These are phyloP conservation scores for Fusarium austroafricanum DNA, from an alignment of 2,329 filamentous ascomycete genomes.

Conservation along the genomic window DNA sequence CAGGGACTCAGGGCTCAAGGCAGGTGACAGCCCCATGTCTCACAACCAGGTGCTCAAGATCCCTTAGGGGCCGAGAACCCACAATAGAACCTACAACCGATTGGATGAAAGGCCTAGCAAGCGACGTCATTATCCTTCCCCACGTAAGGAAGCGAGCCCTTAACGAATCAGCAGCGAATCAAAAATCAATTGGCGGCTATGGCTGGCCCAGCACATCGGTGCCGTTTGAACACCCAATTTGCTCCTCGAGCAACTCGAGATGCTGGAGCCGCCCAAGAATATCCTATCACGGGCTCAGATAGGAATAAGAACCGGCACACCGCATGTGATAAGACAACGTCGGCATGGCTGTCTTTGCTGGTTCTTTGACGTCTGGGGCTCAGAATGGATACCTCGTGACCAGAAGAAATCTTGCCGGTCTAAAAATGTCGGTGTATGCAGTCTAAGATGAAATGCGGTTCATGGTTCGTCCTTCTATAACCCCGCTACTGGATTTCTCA, in stretches of 20 bases:
- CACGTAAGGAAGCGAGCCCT: conserved; percentile 33
- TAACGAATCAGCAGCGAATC: conserved; percentile 38
- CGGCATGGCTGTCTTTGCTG: conserved; percentile 26
- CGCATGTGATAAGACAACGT: conserved; percentile 39
- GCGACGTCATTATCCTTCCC: conserved; percentile 46
- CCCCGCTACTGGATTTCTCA: conserved; percentile 36
- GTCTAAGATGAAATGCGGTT: conserved; percentile 12
- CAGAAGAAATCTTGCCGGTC: conserved; percentile 36
- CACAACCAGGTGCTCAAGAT: conserved; percentile 43
- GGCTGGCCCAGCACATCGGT: conserved; percentile 45
- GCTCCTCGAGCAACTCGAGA: conserved; percentile 23
- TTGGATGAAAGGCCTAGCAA: conserved; percentile 34
- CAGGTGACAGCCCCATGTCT: conserved; percentile 43
- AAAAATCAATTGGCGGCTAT: conserved; percentile 37
- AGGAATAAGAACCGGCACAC: conserved; percentile 26
- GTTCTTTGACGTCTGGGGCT: conserved; percentile 20
- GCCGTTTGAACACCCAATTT: conserved; percentile 37
- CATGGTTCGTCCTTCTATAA: conserved; percentile 20
- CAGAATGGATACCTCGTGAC: conserved; percentile 35
- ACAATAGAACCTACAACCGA: conserved; percentile 40
- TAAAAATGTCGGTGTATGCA: conserved; percentile 48
- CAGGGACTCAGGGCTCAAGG: conserved; percentile 28
- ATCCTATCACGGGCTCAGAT: conserved; percentile 20
- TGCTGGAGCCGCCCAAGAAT: conserved; percentile 21
- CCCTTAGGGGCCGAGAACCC: conserved; percentile 41